Evolutionary conservation across 2,329 filamentous ascomycete species (phyloP), one percentile per base, ranked within the genome.

Genomic region (Albophoma yamanashiensis): DNA sequence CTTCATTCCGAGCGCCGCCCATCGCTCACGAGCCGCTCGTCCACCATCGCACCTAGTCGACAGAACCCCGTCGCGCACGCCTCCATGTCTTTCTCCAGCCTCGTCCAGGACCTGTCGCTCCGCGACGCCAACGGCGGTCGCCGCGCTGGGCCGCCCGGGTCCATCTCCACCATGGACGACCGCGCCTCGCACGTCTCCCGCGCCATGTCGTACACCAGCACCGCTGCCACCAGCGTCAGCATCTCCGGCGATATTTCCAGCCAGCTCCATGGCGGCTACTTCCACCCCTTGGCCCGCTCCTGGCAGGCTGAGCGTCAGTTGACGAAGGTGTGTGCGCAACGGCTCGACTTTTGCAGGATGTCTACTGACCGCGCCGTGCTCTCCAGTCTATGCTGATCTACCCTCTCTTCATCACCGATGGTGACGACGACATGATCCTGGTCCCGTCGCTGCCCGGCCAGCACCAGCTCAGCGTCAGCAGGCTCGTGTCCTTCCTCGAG

Each of bases 311-410:
- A 93, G 77, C 83, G 89, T 65, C 89, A 93, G 76, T 80, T 94
- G 72, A 93, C 90, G 63, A 93, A 93, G 85, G 89, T 90, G 66
- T 60, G 79, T 68, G 14, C 27, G 36, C 42, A 39, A 4, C 17
- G 11, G 6, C 20, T 20, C 17, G 17, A 11, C 15, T 11, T 9
- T 14, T 34, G 11, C 50, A 12, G 27, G 36, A 5, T 20, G 31
- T n/a, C 50, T 36, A 15, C 50, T 53, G 50, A 53, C 50, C 14
- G 1, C 8, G 17, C 6, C 12, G 17, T 36, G 27, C 50, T 11
- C 25, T 62, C 12, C 68, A 96, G 91, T 94, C 92, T 43, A 97
- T 97, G 94, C 88, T 99, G 69, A 97, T 99, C 70, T 97, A 95
- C 76, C 94, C 94, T 15, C 83, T 99, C 66, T 99, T 99, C 79